phyloP scores from a whole-genome alignment of 2,329 filamentous ascomycete genomes.

The Ceratocystis diversiconidia region DNA sequence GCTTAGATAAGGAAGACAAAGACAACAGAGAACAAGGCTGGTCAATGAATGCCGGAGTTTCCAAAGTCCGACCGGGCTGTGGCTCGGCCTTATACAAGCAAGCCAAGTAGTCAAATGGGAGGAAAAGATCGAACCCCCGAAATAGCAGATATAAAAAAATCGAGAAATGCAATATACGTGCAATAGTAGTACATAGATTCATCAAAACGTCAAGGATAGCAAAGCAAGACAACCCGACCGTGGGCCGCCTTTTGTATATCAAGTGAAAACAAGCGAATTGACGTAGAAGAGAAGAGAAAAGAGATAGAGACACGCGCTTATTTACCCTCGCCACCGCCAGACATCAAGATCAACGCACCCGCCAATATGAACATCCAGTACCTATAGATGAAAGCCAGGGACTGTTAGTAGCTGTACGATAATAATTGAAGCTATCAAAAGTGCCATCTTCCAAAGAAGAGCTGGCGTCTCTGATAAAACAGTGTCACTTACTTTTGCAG shows the following conservation, averaged over 20 bases:
- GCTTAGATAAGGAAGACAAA: too few relatives aligned
- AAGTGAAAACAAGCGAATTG: constrained; percentile 3
- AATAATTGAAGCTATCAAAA: background rate
- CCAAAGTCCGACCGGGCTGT: too few relatives aligned
- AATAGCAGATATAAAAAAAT: too few relatives aligned
- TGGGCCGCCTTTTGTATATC: background rate
- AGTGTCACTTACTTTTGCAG: constrained; percentile 45
- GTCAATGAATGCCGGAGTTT: too few relatives aligned
- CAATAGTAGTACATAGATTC: constrained; percentile 3
- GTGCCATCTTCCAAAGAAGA: background rate
- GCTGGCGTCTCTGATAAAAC: background rate
- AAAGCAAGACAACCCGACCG: background rate
- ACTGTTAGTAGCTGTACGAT: background rate
- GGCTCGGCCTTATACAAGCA: background rate
- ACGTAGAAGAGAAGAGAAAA: constrained; percentile 4
- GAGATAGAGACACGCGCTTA: constrained; percentile 22
- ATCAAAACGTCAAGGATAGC: background rate
- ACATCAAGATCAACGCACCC: constrained; percentile 38
- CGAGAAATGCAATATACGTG: background rate
- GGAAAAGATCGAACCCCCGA: too few relatives aligned
- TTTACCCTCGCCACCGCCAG: constrained; percentile 40
- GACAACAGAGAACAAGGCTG: too few relatives aligned
- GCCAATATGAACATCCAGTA: constrained; percentile 54
- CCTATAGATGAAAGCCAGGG: constrained; percentile 26
- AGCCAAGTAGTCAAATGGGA: background rate